Percentiles rank a stretch among this genome's conserved stretches.
phyloP scores from a whole-genome alignment of 1,139 yeast genomes.

The Saccharomyces uvarum region DNA sequence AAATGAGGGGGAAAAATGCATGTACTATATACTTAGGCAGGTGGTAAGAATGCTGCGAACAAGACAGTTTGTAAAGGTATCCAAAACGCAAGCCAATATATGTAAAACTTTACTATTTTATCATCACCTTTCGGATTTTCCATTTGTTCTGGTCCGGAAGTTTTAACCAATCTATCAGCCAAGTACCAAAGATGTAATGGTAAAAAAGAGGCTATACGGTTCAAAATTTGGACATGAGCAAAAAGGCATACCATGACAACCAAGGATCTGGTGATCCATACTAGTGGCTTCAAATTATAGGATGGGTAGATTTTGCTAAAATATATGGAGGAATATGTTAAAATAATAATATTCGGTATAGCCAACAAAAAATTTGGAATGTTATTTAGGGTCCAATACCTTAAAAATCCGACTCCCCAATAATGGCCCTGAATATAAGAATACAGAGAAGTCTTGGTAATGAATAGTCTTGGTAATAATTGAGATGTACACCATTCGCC shows the following conservation, averaged over 20 bases:
- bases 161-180: slow-evolving; percentile 35
- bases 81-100: slow-evolving; percentile 48
- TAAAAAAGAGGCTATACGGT: slow-evolving; percentile 66
- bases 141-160: slow-evolving; percentile 7
- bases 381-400: slow-evolving; percentile 75
- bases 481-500: slow-evolving; percentile 66
- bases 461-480: slow-evolving; percentile 31
- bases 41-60: slow-evolving; percentile 65
- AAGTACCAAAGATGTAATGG: slow-evolving; percentile 73
- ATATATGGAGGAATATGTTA: slow-evolving; percentile 29
- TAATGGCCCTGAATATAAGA: slow-evolving; percentile 70
- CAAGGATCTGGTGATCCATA: slow-evolving; percentile 38
- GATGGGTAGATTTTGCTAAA: slow-evolving; percentile 28
- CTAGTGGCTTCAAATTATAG: slow-evolving; percentile 34
- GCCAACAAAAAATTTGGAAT: slow-evolving; percentile 81
- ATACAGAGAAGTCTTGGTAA: slow-evolving; percentile 46
- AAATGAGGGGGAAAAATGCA: background rate
- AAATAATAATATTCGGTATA: slow-evolving; percentile 50
- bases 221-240: slow-evolving; percentile 83
- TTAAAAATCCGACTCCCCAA: slow-evolving; percentile 78
- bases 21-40: slow-evolving; percentile 41
- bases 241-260: slow-evolving; percentile 47
- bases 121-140: slow-evolving; percentile 18
- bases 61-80: slow-evolving; percentile 49
- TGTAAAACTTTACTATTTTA: slow-evolving; percentile 26